Conservation (phyloP, 352 stramenopile genomes). For the Globisporangium takayamanum region DNA sequence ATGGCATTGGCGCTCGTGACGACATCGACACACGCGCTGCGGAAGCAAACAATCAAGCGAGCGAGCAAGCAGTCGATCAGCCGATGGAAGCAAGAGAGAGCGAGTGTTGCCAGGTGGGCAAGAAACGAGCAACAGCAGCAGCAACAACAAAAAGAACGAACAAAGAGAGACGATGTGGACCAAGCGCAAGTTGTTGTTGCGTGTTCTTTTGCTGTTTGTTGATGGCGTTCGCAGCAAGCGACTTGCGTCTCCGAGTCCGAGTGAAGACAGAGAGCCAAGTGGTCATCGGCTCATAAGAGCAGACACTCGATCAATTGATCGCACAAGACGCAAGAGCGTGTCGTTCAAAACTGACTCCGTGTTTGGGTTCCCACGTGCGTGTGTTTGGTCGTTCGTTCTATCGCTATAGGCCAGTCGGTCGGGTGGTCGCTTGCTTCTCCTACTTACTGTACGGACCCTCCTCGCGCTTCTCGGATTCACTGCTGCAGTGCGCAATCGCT, state of each 20-base stretch:
- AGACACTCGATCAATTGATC: no score
- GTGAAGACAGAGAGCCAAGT: no score
- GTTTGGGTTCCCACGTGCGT: no score
- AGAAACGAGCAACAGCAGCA: background rate
- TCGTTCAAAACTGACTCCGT: no score
- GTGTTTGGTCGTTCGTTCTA: background rate
- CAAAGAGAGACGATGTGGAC: background rate
- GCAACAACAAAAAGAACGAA: background rate
- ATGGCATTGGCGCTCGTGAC: background rate
- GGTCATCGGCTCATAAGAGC: no score
- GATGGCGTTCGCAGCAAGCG: background rate
- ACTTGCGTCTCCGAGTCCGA: background rate
- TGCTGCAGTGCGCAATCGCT: background rate
- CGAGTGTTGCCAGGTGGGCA: background rate
- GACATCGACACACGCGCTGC: background rate
- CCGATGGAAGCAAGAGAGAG: constrained; percentile 1
- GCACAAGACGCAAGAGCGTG: no score
- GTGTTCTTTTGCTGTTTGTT: background rate
- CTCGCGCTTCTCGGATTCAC: no score
- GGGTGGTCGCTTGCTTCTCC: no score
- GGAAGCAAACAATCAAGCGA: no score
- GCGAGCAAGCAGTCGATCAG: no score
- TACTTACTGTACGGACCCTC: no score
- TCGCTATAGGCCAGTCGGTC: no score
- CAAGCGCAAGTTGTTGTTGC: background rate